Evolutionary conservation across 257 asterid genomes (phyloP).

Genomic region (Salvia splendens): DNA sequence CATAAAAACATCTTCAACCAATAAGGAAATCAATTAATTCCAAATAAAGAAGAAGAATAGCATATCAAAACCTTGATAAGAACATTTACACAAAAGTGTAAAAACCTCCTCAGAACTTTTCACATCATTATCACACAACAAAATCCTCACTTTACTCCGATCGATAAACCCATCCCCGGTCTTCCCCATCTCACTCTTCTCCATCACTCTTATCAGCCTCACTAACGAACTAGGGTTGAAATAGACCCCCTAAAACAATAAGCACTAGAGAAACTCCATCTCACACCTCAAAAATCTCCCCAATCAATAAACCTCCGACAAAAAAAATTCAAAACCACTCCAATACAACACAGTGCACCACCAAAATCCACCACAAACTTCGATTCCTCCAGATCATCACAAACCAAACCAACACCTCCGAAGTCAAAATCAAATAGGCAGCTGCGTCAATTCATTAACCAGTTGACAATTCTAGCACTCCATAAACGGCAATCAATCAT

Average conservation of each 20-base stretch:
- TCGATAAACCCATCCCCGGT: slow-evolving; percentile 83
- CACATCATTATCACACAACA: slow-evolving; percentile 83
- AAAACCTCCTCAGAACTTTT: slow-evolving; percentile 71
- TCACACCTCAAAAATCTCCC: background rate
- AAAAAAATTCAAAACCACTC: background rate
- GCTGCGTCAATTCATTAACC: slow-evolving; percentile 22
- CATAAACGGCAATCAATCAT: slow-evolving; percentile 23
- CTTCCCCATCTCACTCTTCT: slow-evolving; percentile 53
- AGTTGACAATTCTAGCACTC: slow-evolving; percentile 15
- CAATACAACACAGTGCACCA: slow-evolving; percentile 13
- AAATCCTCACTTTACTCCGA: slow-evolving; percentile 86
- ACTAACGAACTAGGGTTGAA: slow-evolving; percentile 28
- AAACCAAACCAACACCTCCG: background rate
- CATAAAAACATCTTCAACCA: background rate
- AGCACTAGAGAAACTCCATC: slow-evolving; percentile 32
- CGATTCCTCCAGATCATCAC: slow-evolving; percentile 19
- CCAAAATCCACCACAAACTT: slow-evolving; percentile 17
- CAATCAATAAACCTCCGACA: background rate
- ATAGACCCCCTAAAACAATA: slow-evolving; percentile 24
- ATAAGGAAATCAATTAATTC: slow-evolving; percentile 11
- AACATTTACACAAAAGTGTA: slow-evolving; percentile 77
- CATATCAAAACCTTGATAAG: slow-evolving; percentile 71
- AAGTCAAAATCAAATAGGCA: background rate
- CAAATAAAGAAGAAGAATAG: slow-evolving; percentile 8
- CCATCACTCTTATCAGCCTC: slow-evolving; percentile 42